These are phyloP conservation scores for Lotus japonicus DNA, from an alignment of 306 rosid genomes.

Conservation along the genomic window DNA sequence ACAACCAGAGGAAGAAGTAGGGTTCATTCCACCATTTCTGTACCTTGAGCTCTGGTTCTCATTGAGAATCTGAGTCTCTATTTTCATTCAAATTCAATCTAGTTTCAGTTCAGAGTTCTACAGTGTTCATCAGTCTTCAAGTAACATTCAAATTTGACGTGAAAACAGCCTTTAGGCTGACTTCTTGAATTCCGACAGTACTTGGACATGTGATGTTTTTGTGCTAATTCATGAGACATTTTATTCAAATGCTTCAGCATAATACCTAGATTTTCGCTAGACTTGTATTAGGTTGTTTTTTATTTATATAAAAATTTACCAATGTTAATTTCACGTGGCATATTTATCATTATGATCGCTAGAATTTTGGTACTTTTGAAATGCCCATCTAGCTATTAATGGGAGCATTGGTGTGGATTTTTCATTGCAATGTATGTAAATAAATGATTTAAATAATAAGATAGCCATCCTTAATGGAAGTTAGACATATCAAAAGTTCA, in stretches of 20 bases:
- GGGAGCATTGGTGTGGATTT: background rate
- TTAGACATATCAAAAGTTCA: constrained; percentile 96
- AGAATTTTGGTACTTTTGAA: background rate
- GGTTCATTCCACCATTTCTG: too few relatives aligned
- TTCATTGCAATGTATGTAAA: background rate
- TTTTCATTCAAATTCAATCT: too few relatives aligned
- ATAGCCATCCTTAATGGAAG: constrained; percentile 42
- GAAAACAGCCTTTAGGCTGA: background rate
- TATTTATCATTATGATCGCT: background rate
- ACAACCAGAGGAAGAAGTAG: too few relatives aligned
- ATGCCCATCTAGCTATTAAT: too few relatives aligned
- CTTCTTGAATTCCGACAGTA: background rate
- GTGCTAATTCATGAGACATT: background rate
- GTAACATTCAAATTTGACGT: background rate
- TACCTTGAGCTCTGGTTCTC: too few relatives aligned
- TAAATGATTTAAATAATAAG: background rate
- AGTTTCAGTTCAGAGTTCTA: too few relatives aligned
- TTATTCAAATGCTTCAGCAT: background rate
- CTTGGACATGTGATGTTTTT: background rate
- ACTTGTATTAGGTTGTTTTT: background rate
- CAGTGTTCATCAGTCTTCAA: too few relatives aligned
- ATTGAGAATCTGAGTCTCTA: too few relatives aligned
- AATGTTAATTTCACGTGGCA: too few relatives aligned
- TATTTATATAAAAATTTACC: too few relatives aligned
- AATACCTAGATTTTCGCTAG: background rate